Evolutionary conservation across 2,329 filamentous ascomycete species (phyloP), one percentile per base, ranked within the genome.

Genomic region (Venturiaceae sp.): DNA sequence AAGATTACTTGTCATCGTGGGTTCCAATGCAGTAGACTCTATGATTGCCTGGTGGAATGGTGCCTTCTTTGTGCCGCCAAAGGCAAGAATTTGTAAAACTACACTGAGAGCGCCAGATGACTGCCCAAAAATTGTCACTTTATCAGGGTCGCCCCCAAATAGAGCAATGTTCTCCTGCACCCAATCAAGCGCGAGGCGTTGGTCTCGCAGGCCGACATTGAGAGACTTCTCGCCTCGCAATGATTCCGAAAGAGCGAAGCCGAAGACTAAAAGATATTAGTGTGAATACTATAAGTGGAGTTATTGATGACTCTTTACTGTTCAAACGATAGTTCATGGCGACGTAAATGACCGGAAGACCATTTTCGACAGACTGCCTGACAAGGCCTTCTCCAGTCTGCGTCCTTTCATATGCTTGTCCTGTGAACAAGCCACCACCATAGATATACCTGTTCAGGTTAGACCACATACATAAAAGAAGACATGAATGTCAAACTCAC

Each of bases 361-460:
- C 69, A 57, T 74, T 71, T 23, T 32, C 16, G 23, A 41, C 34
- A 1, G 39, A 41, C 23, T 41, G 21, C 9, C 72, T 72, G 21
- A 73, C 69, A 5, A 74, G 74, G 39, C 74, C 70, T 11, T 67
- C 44, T 7, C 33, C 32, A 53, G n/a, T 64, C 33, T 63, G 66
- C n/a, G 66, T 67, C 28, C 66, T 69, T 63, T 79, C 79, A 30
- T 68, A 67, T 6, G 67, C 67, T 55, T 72, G 72, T 3, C 63
- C 62, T 3, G 68, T 69, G 56, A 50, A 50, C 2, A 56, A 58
- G 9, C 54, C 61, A 3, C 71, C 71, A 33, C 76, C 76, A 62
- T 84, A 81, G 26, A 87, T 81, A 83, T 83, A 87, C 1, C 83
- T 74, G 11, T 74, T 14, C 16, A n/a, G 16, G 26, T 34, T 5